Conservation (phyloP, 140 eudicot species). For the Senecio squalidus region DNA sequence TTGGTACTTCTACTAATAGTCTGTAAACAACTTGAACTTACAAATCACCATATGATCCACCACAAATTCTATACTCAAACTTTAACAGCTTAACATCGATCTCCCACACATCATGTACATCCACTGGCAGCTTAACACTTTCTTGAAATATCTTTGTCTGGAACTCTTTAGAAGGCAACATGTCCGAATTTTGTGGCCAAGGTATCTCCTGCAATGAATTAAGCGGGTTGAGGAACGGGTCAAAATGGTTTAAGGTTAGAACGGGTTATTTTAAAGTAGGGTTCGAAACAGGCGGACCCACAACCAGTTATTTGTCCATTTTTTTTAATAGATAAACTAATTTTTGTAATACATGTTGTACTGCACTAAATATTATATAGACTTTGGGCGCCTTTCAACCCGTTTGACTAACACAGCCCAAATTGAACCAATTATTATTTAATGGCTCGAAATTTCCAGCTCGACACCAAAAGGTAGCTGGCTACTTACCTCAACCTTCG, state of each 20-base stretch:
- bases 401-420: background rate
- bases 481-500: slow-evolving; percentile 67
- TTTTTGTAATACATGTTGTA: too few relatives aligned
- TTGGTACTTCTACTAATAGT: background rate
- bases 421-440: too few relatives aligned
- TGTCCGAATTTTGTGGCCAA: slow-evolving; percentile 28
- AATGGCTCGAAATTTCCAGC: too few relatives aligned
- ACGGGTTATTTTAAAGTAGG: too few relatives aligned
- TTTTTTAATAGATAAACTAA: too few relatives aligned
- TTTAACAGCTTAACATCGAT: slow-evolving; percentile 53
- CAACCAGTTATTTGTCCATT: too few relatives aligned
- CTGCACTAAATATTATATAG: too few relatives aligned
- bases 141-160: slow-evolving; percentile 23
- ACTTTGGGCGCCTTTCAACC: background rate
- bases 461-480: too few relatives aligned
- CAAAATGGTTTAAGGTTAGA: too few relatives aligned
- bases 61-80: slow-evolving; percentile 51
- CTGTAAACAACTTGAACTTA: slow-evolving; percentile 27
- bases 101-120: slow-evolving; percentile 70
- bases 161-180: slow-evolving; percentile 24
- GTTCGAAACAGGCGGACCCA: too few relatives aligned
- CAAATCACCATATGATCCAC: slow-evolving; percentile 76
- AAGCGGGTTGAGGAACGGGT: background rate
- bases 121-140: slow-evolving; percentile 37
- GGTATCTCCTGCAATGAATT: slow-evolving; percentile 42